phyloP scores from a whole-genome alignment of 495 filamentous ascomycete species.

The Aspergillus bertholletiae region DNA sequence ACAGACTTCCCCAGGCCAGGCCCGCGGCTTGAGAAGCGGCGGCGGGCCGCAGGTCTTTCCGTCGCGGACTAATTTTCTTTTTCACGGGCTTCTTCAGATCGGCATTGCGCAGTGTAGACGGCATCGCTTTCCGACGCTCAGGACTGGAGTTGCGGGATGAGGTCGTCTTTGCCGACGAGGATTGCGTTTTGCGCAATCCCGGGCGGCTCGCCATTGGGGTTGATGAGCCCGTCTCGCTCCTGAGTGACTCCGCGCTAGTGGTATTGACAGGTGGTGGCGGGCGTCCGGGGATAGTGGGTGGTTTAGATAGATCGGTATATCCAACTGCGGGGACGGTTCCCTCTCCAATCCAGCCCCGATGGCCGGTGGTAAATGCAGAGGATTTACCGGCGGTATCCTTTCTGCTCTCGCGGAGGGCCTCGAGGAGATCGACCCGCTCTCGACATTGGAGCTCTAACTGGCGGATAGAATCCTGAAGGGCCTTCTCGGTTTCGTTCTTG shows the following conservation, averaged over 20 bases:
- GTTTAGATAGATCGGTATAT: slow-evolving; percentile 72
- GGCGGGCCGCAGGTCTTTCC: slow-evolving; percentile 40
- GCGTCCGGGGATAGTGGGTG: slow-evolving; percentile 61
- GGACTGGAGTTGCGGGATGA: slow-evolving; percentile 69
- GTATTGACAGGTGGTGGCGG: slow-evolving; percentile 42
- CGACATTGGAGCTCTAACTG: slow-evolving; percentile 90
- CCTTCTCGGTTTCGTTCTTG: slow-evolving; percentile 79
- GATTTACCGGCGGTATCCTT: slow-evolving; percentile 49
- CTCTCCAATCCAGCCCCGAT: slow-evolving; percentile 65
- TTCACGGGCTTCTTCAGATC: slow-evolving; percentile 56
- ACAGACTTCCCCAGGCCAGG: slow-evolving; percentile 71
- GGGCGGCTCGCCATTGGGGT: slow-evolving; percentile 20
- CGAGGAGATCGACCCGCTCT: slow-evolving; percentile 84
- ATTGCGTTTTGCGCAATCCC: slow-evolving; percentile 34
- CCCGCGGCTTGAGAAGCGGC: slow-evolving; percentile 90
- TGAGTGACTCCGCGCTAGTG: slow-evolving; percentile 46
- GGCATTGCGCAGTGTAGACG: slow-evolving; percentile 74
- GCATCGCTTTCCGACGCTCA: slow-evolving; percentile 74
- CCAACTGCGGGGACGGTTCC: slow-evolving; percentile 76
- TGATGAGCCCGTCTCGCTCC: background rate
- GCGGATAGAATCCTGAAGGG: slow-evolving; percentile 74
- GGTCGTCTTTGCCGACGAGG: slow-evolving; percentile 39
- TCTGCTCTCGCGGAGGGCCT: slow-evolving; percentile 74
- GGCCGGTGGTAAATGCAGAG: slow-evolving; percentile 12
- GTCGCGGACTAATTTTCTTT: slow-evolving; percentile 34